Conservation (phyloP, 208 protist species). For the Leishmania amazonensis region DNA sequence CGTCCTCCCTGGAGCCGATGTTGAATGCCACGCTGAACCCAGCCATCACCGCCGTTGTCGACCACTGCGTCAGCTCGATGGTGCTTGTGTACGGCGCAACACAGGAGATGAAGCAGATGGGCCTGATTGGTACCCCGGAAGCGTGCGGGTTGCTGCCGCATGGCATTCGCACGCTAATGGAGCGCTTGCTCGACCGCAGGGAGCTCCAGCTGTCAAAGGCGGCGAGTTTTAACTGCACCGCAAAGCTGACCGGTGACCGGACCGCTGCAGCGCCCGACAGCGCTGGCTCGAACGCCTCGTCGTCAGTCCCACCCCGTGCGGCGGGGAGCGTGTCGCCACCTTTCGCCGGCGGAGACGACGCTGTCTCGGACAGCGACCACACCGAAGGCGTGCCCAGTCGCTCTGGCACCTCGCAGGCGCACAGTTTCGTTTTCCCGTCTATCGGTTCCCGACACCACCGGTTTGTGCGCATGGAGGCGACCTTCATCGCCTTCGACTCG, state of each 20-base stretch:
- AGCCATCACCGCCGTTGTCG: slow-evolving; percentile 65
- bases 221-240: not conserved
- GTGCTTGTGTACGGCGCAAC: slow-evolving; percentile 86
- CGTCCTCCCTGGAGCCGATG: slow-evolving; percentile 52
- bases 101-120: slow-evolving; percentile 91
- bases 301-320: not conserved
- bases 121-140: slow-evolving; percentile 80
- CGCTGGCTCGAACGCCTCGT: not conserved
- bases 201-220: slow-evolving; percentile 26
- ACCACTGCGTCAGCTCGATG: slow-evolving; percentile 78
- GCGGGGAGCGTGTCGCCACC: not conserved
- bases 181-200: slow-evolving; percentile 49
- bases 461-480: slow-evolving; percentile 74
- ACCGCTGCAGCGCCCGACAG: not conserved
- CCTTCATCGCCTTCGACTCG: slow-evolving; percentile 82
- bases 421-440: slow-evolving; percentile 42
- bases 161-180: slow-evolving; percentile 70
- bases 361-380: slow-evolving; percentile 19
- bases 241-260: not conserved
- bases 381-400: slow-evolving; percentile 27
- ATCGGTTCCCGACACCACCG: slow-evolving; percentile 45
- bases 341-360: slow-evolving; percentile 13
- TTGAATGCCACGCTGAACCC: slow-evolving; percentile 60
- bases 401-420: slow-evolving; percentile 14
- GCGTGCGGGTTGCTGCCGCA: slow-evolving; percentile 78